These are phyloP conservation scores for Heliosperma pusillum DNA, from an alignment of 148 eudicot genomes.

Conservation along the genomic window DNA sequence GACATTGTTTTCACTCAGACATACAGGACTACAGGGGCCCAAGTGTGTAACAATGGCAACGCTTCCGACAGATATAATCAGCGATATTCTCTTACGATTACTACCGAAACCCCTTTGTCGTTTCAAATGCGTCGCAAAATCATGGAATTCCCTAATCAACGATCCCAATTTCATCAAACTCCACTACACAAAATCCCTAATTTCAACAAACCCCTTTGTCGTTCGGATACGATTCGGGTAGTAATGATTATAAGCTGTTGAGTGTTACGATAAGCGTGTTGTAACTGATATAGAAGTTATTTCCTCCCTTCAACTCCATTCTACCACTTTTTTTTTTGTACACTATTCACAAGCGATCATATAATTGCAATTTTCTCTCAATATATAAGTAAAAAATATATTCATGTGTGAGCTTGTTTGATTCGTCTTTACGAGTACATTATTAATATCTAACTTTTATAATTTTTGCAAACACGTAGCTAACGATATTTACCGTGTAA, in stretches of 20 bases:
- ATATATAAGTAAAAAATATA: no score
- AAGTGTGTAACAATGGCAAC: background rate
- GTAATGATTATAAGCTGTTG: slow-evolving; percentile 6
- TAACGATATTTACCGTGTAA: no score
- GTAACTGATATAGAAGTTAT: background rate
- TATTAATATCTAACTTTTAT: no score
- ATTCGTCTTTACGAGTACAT: no score
- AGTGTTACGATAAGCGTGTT: background rate
- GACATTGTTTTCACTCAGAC: no score
- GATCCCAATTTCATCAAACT: background rate
- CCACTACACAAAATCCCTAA: slow-evolving; percentile 17
- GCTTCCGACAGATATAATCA: background rate
- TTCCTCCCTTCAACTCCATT: no score
- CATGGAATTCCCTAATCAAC: slow-evolving; percentile 7
- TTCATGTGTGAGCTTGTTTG: no score
- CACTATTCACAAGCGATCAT: no score
- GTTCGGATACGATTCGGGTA: background rate
- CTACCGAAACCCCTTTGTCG: slow-evolving; percentile 7
- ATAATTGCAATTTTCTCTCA: no score
- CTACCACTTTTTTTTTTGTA: no score
- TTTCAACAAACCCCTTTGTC: background rate
- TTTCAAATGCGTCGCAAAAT: slow-evolving; percentile 14
- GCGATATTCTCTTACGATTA: slow-evolving; percentile 3
- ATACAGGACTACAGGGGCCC: no score
- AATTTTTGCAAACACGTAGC: no score